Evolutionary conservation across 2,329 filamentous ascomycete genomes (phyloP), one percentile per base, ranked within the genome.

Genomic region (Penicillium sp.): DNA sequence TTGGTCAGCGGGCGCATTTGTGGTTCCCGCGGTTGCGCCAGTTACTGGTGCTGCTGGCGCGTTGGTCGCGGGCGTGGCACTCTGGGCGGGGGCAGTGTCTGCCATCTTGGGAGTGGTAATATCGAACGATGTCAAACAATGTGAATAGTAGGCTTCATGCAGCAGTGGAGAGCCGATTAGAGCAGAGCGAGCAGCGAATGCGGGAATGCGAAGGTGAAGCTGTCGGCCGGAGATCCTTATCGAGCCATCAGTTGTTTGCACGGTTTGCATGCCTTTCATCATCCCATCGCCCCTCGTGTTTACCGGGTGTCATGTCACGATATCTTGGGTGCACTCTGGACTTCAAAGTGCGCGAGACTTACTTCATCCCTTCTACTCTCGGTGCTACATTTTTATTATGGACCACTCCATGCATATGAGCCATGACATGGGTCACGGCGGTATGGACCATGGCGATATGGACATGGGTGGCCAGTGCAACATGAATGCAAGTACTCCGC

Each of bases 401-500:
- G 71, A 74, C 48, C 70, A 74, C 60, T 65, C 68, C 21, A 69
- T 69, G 65, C 68, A 71, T 49, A 82, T 81, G 77, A 70, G 69
- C 52, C 73, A 76, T 57, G 67, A 75, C 56, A 81, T 81, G 79
- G 83, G 79, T 57, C 83, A 86, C 65, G 79, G 79, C 61, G 50
- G 47, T 42, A 57, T 57, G 54, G 77, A 75, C 60, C 81, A 83
- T 65, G 78, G 76, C 28, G 75, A 76, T 62, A 81, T 81, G 78
- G 80, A 79, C 69, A 85, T 84, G 80, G 78, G 78, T 29, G 73
- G 70, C 49, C 84, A 85, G 79, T 96, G 92, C 82, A 92, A 80
- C 74, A 96, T 96, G 90, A 96, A 92, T 74, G 92, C 93, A 76
- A 66, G 86, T 66, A 47, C 26, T 44, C 33, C 31, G n/a, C 39